A percentile compares a stretch with the other conserved stretches of the same genome.
Conservation (phyloP, 1,284 basidiomycete genomes). For the Puccinia polysora region DNA sequence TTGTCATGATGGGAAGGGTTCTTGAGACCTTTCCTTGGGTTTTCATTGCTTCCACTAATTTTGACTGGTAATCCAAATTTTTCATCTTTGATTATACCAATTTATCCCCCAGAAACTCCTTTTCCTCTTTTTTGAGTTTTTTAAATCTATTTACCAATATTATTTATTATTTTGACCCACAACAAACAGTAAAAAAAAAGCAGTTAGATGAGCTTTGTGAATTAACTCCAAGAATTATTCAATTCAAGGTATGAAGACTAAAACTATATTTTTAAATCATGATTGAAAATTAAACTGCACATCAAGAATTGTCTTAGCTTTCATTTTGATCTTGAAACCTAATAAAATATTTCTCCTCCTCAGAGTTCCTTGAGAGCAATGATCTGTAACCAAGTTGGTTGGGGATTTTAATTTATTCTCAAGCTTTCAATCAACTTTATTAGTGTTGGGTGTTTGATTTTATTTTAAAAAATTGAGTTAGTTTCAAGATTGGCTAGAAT, state of each 20-base stretch:
- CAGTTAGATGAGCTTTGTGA: background rate
- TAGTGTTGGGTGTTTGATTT: constrained; percentile 9
- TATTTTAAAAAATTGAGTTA: no score
- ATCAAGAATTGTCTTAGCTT: constrained; percentile 56
- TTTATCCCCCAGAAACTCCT: background rate
- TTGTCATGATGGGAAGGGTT: no score
- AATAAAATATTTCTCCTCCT: constrained; percentile 77
- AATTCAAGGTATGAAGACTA: constrained; percentile 52
- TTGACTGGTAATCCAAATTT: constrained; percentile 75
- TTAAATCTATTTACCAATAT: constrained; percentile 54
- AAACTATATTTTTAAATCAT: constrained; percentile 94
- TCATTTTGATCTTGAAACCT: constrained; percentile 60
- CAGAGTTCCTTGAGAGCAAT: constrained; percentile 72
- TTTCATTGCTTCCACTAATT: background rate
- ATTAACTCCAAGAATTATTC: background rate
- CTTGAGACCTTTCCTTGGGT: no score
- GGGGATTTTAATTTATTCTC: background rate
- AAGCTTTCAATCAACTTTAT: constrained; percentile 24
- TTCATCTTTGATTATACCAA: constrained; percentile 64
- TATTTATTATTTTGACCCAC: constrained; percentile 58
- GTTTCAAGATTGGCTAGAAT: no score
- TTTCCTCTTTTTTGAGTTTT: constrained; percentile 10
- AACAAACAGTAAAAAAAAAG: background rate
- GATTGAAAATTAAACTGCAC: constrained; percentile 75
- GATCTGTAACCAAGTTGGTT: constrained; percentile 52